Conservation (phyloP, 2,329 filamentous ascomycete species). For the Coniochaeta prunicola region DNA sequence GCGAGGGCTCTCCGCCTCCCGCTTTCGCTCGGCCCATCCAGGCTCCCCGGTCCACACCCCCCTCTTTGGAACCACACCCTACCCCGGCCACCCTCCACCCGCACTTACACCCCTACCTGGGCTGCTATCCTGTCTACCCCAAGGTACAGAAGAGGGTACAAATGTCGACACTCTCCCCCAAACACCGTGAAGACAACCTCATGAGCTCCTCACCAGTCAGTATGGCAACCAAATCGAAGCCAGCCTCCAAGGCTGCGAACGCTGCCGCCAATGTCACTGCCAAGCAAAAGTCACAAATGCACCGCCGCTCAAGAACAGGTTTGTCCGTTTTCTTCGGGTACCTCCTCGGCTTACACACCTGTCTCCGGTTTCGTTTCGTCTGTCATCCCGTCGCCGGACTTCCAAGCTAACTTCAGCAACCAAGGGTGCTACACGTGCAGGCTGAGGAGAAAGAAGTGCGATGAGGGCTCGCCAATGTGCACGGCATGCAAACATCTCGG, state of each 20-base stretch:
- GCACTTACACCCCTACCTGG: slow-evolving; percentile 21
- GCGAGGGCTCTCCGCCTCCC: slow-evolving; percentile 26
- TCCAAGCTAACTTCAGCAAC: slow-evolving; percentile 22
- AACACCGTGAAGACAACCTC: slow-evolving; percentile 39
- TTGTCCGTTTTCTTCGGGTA: slow-evolving; percentile 30
- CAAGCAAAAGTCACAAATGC: slow-evolving; percentile 77
- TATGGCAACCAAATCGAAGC: slow-evolving; percentile 57
- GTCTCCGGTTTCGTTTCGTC: slow-evolving; percentile 5
- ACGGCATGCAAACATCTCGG: slow-evolving; percentile 67
- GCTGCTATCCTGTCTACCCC: slow-evolving; percentile 20
- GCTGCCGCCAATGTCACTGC: slow-evolving; percentile 28
- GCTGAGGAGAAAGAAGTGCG: slow-evolving; percentile 62
- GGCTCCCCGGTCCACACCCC: slow-evolving; percentile 9
- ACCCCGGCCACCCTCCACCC: slow-evolving; percentile 12
- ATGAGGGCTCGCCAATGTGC: slow-evolving; percentile 56
- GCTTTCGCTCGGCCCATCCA: slow-evolving; percentile 31
- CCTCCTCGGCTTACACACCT: slow-evolving; percentile 7
- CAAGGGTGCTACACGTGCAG: slow-evolving; percentile 63
- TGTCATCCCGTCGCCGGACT: slow-evolving; percentile 5
- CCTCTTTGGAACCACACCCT: slow-evolving; percentile 9
- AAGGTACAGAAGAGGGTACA: slow-evolving; percentile 41
- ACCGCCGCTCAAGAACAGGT: slow-evolving; percentile 93
- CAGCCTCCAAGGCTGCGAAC: slow-evolving; percentile 43
- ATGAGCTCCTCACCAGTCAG: slow-evolving; percentile 44
- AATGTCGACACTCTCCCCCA: slow-evolving; percentile 63